A percentile compares a stretch with the other conserved stretches of the same genome.
Conservation (phyloP, 2,329 filamentous ascomycete genomes). For the Penicillium sp. region DNA sequence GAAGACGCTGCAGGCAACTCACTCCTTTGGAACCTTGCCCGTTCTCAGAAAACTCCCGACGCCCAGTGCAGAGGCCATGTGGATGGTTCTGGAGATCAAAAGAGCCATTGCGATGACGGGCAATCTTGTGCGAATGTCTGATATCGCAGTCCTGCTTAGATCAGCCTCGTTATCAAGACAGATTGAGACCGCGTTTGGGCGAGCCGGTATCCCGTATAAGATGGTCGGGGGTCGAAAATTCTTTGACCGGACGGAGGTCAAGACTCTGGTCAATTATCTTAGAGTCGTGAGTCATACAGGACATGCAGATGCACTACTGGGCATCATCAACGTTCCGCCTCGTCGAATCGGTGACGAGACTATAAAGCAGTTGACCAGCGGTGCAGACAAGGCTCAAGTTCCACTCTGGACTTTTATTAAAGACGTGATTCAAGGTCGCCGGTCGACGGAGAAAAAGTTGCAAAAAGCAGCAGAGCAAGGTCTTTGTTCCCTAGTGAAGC, state of each 20-base stretch:
- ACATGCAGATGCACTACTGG: constrained; percentile 78
- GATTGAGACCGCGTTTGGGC: constrained; percentile 78
- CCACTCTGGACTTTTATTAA: constrained; percentile 74
- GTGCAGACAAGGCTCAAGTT: constrained; percentile 64
- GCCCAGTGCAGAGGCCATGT: constrained; percentile 69
- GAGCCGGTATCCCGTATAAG: constrained; percentile 75
- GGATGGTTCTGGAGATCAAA: constrained; percentile 81
- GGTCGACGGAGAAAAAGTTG: constrained; percentile 50
- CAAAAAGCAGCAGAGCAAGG: constrained; percentile 53
- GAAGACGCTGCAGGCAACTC: constrained; percentile 74
- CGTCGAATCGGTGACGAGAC: constrained; percentile 77
- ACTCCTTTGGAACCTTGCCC: constrained; percentile 71
- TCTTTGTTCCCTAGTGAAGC: constrained; percentile 53
- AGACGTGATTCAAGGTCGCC: constrained; percentile 50
- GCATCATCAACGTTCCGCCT: constrained; percentile 78
- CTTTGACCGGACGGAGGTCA: constrained; percentile 86
- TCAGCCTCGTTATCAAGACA: constrained; percentile 76
- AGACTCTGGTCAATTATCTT: constrained; percentile 80
- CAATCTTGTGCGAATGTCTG: constrained; percentile 64
- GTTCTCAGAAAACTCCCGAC: constrained; percentile 71
- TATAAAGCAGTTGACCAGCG: constrained; percentile 65
- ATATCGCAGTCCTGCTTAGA: constrained; percentile 82
- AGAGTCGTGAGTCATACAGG: constrained; percentile 76
- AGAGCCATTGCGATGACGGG: constrained; percentile 67
- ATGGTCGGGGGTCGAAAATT: constrained; percentile 92